These are phyloP conservation scores for Exophiala dermatitidis DNA, from an alignment of 2,329 filamentous ascomycete genomes.

Conservation along the genomic window DNA sequence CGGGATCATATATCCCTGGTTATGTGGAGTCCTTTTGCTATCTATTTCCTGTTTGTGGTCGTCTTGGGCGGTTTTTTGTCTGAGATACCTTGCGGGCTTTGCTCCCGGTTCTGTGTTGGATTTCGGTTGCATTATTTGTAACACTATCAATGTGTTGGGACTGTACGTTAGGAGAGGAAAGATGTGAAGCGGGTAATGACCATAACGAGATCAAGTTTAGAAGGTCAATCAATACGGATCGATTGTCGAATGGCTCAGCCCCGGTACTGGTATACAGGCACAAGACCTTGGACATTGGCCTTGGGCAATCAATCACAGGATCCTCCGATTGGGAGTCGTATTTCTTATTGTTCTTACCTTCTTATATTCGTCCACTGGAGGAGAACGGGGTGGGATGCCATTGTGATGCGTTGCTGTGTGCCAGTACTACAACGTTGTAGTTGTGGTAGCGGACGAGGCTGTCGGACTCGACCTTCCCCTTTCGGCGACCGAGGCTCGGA, in stretches of 20 bases:
- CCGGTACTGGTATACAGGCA: neutral
- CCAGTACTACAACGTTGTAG: neutral
- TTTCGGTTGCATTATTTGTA: neutral
- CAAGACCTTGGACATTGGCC: neutral
- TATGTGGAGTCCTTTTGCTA: neutral
- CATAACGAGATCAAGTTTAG: neutral
- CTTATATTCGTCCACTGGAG: too few relatives aligned
- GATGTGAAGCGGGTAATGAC: too few relatives aligned
- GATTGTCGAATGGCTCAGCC: neutral
- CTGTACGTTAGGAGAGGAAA: conserved; percentile 4
- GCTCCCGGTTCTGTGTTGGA: conserved; percentile 14
- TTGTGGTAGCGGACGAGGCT: neutral
- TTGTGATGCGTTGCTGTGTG: too few relatives aligned
- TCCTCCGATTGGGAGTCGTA: too few relatives aligned
- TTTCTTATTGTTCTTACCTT: too few relatives aligned
- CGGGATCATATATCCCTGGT: too few relatives aligned
- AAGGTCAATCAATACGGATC: neutral
- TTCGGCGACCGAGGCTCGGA: neutral
- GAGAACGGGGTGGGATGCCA: too few relatives aligned
- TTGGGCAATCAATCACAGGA: neutral
- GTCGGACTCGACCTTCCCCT: neutral
- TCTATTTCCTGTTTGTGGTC: neutral
- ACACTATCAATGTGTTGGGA: neutral
- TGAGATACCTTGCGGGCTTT: conserved; percentile 28
- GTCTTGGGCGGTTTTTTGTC: conserved; percentile 17